A percentile compares a stretch with the other conserved stretches of the same genome.
phyloP scores from a whole-genome alignment of 331 rosid genomes.

The Phaseolus coccineus region DNA sequence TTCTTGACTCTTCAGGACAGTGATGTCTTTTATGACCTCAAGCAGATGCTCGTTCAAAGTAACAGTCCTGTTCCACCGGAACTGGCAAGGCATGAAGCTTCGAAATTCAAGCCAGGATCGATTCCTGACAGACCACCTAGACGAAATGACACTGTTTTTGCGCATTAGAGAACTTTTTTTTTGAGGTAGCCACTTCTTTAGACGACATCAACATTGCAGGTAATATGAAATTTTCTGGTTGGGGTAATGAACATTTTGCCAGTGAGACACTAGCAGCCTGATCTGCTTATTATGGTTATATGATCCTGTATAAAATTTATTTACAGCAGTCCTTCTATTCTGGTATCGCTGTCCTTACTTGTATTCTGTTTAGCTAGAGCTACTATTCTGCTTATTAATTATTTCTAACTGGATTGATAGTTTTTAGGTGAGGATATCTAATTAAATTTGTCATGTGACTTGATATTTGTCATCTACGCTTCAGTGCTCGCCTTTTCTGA shows the following conservation, averaged over 20 bases:
- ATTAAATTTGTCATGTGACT: slow-evolving; percentile 40
- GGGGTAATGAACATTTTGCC: slow-evolving; percentile 38
- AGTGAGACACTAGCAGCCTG: slow-evolving; percentile 39
- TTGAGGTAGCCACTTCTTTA: slow-evolving; percentile 27
- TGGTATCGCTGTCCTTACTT: slow-evolving; percentile 37
- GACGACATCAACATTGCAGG: slow-evolving; percentile 34
- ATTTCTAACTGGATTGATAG: slow-evolving; percentile 43
- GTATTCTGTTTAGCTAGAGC: slow-evolving; percentile 39
- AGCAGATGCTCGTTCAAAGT: slow-evolving; percentile 80
- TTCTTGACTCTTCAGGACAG: slow-evolving; percentile 76
- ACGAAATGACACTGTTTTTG: slow-evolving; percentile 62
- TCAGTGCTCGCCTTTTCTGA: slow-evolving; percentile 19
- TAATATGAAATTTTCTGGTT: slow-evolving; percentile 19
- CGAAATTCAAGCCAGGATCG: slow-evolving; percentile 79
- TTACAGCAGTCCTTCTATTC: slow-evolving; percentile 24
- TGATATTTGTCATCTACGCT: slow-evolving; percentile 32
- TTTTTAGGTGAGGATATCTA: slow-evolving; percentile 22
- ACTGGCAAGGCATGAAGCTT: slow-evolving; percentile 61
- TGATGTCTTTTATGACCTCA: slow-evolving; percentile 86
- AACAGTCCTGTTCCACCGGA: slow-evolving; percentile 61
- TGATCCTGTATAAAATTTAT: slow-evolving; percentile 43
- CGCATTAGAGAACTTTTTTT: slow-evolving; percentile 21
- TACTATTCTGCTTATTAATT: slow-evolving; percentile 45
- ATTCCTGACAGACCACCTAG: slow-evolving; percentile 91
- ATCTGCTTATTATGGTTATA: slow-evolving; percentile 38